phyloP scores from a whole-genome alignment of 768 basidiomycete species.

The Punctularia strigosozonata region DNA sequence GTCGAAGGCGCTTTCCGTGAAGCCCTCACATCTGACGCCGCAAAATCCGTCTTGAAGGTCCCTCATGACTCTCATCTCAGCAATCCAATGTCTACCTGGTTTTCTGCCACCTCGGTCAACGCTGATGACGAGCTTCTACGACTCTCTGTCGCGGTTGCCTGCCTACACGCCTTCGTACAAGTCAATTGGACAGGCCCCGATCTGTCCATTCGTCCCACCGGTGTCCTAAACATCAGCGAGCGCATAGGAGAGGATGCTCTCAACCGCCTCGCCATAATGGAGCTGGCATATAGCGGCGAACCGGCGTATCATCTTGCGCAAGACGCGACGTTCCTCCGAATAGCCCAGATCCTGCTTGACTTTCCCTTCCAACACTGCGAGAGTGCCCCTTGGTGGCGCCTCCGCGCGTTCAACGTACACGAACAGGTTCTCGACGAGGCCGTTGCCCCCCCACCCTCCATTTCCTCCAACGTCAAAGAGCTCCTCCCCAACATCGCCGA shows the following conservation, averaged over 20 bases:
- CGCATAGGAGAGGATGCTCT: constrained; percentile 44
- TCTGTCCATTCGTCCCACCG: constrained; percentile 41
- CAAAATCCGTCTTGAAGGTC: constrained; percentile 23
- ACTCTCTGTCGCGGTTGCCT: constrained; percentile 62
- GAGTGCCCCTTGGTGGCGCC: constrained; percentile 69
- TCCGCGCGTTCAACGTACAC: constrained; percentile 64
- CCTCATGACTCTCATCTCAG: constrained; percentile 15
- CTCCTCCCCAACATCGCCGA: constrained; percentile 32
- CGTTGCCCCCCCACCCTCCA: constrained; percentile 38
- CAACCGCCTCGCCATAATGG: constrained; percentile 54
- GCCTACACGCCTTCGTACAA: constrained; percentile 85
- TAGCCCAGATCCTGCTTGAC: constrained; percentile 62
- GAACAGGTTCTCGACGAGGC: constrained; percentile 79
- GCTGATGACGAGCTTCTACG: constrained; percentile 39
- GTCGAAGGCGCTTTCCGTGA: constrained; percentile 48
- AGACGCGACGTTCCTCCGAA: constrained; percentile 54
- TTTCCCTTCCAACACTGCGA: constrained; percentile 34
- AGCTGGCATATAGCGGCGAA: constrained; percentile 80
- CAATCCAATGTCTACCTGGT: constrained; percentile 25
- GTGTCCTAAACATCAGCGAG: constrained; percentile 25
- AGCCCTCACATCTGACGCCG: constrained; percentile 27
- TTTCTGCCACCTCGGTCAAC: constrained; percentile 15
- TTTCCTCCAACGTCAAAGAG: constrained; percentile 28
- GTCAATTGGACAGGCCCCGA: constrained; percentile 95
- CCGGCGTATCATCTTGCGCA: constrained; percentile 89